Evolutionary conservation across 1,139 yeast genomes (phyloP).

Genomic region (Diutina rugosa): DNA sequence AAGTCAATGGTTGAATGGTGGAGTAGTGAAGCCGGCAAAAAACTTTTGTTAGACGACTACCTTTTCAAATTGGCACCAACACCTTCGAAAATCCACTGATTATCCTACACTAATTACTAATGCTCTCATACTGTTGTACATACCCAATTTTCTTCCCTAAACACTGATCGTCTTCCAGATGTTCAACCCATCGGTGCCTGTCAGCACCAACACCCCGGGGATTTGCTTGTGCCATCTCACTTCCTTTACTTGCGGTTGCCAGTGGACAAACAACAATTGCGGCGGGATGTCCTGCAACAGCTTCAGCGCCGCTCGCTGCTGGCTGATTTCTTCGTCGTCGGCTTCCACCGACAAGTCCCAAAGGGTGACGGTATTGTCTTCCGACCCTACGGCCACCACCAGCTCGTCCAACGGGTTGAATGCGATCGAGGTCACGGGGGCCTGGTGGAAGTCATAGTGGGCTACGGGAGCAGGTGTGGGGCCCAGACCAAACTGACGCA

Average conservation of each 20-base stretch:
- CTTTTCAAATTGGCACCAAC: not conserved
- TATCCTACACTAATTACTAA: not conserved
- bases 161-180: constrained; percentile 96
- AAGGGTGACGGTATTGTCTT: constrained; percentile 89
- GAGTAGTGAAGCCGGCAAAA: not conserved
- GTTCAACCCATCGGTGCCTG: constrained; percentile 92
- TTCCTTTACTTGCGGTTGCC: constrained; percentile 97
- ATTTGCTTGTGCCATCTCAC: constrained; percentile 97
- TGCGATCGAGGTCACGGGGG: constrained; percentile 84
- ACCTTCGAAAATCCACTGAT: not conserved
- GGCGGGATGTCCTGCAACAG: constrained; percentile 91
- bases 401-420: constrained; percentile 95
- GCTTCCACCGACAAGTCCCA: constrained; percentile 98
- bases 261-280: constrained; percentile 89
- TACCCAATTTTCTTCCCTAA: constrained; percentile 13
- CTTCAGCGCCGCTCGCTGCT: constrained; percentile 58
- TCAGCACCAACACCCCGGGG: constrained; percentile 89
- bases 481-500: constrained; percentile 61
- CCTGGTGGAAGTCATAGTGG: constrained; percentile 86
- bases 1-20: not conserved
- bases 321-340: constrained; percentile 84
- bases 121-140: not conserved
- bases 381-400: constrained; percentile 88
- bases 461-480: constrained; percentile 70
- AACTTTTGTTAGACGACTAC: not conserved